A percentile compares a stretch with the other conserved stretches of the same genome.
phyloP scores from a whole-genome alignment of 352 stramenopile species.

The Pythium vanterpoolii region DNA sequence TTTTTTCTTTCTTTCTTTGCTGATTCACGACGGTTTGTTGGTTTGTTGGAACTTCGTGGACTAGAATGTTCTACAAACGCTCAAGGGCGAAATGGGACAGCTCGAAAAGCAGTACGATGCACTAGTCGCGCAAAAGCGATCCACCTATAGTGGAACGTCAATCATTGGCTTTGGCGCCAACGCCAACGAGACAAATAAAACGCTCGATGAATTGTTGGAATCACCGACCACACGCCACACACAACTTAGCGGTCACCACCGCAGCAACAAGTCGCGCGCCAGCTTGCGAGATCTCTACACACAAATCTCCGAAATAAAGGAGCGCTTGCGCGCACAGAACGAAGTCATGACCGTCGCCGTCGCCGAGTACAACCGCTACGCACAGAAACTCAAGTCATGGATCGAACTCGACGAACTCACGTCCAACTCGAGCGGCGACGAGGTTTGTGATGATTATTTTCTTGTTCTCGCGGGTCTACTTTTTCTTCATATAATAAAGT shows the following conservation, averaged over 20 bases:
- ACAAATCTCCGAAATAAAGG: slow-evolving; percentile 15
- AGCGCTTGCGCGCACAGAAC: slow-evolving; percentile 16
- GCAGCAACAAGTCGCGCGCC: not conserved
- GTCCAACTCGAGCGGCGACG: slow-evolving; percentile 11
- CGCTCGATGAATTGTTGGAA: not conserved
- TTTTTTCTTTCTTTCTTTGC: slow-evolving; percentile 2
- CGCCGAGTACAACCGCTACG: slow-evolving; percentile 14
- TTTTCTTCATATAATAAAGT: not conserved
- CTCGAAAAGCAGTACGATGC: slow-evolving; percentile 13
- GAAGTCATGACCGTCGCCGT: slow-evolving; percentile 17
- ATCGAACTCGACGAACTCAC: slow-evolving; percentile 7
- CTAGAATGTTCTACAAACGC: slow-evolving; percentile 17
- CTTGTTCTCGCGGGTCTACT: not conserved
- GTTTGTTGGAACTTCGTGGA: no score
- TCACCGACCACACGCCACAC: not conserved
- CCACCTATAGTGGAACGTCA: not conserved
- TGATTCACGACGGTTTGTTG: no score
- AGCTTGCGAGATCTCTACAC: slow-evolving; percentile 6
- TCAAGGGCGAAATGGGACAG: slow-evolving; percentile 2
- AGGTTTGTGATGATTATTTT: slow-evolving; percentile 1
- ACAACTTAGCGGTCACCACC: not conserved
- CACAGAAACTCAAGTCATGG: slow-evolving; percentile 14
- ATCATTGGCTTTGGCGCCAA: not conserved
- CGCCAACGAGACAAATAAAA: not conserved
- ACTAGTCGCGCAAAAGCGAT: slow-evolving; percentile 2